These are phyloP conservation scores for Cercophora newfieldiana DNA, from an alignment of 495 filamentous ascomycete genomes.

Conservation along the genomic window DNA sequence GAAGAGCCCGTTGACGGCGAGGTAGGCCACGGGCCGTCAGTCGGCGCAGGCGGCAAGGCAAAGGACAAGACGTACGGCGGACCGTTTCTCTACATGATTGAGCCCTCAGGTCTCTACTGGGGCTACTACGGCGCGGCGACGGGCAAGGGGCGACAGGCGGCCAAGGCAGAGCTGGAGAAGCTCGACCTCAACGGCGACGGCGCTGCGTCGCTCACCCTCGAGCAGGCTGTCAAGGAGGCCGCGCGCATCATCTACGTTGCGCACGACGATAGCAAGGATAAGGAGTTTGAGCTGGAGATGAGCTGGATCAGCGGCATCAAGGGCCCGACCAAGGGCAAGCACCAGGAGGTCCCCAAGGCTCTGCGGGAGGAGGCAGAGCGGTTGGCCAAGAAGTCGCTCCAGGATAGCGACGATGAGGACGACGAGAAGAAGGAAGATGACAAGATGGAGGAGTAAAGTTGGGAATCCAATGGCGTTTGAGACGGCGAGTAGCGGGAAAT, in stretches of 20 bases:
- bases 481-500: conserved; percentile 7
- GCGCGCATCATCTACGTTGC: conserved; percentile 94
- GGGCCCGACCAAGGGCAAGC: conserved; percentile 85
- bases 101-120: conserved; percentile 96
- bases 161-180: conserved; percentile 98
- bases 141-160: conserved; percentile 91
- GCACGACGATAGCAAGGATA: conserved; percentile 95
- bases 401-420: conserved; percentile 74
- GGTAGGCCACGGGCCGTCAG: conserved; percentile 74
- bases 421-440: conserved; percentile 58
- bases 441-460: conserved; percentile 72
- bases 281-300: conserved; percentile 99
- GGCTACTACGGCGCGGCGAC: conserved; percentile 98
- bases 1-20: conserved; percentile 81
- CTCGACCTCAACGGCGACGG: conserved; percentile 72
- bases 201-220: conserved; percentile 58
- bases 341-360: conserved; percentile 88
- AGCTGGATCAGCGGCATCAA: conserved; percentile 85
- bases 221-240: conserved; percentile 92
- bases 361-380: conserved; percentile 88
- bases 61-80: conserved; percentile 76
- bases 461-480: background rate
- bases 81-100: conserved; percentile 95
- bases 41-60: conserved; percentile 78
- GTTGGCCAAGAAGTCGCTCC: conserved; percentile 75